Percentiles rank a stretch among this genome's conserved stretches.
phyloP scores from a whole-genome alignment of 805 yeast genomes.

The Kazachstania martiniae region DNA sequence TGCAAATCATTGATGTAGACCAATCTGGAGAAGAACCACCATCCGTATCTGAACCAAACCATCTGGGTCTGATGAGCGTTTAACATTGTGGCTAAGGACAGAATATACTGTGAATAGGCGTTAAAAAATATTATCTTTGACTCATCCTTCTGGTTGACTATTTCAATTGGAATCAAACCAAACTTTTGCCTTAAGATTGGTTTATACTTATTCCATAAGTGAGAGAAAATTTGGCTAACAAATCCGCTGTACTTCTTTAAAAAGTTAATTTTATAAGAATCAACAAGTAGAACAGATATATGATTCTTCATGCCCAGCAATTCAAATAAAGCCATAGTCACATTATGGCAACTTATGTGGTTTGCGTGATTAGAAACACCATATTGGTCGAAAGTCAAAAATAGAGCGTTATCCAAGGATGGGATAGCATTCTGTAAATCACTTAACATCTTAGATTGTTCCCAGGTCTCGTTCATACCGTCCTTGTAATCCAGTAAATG shows the following conservation, averaged over 20 bases:
- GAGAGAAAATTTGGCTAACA: slow-evolving; percentile 6
- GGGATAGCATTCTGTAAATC: slow-evolving; percentile 5
- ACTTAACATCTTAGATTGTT: slow-evolving; percentile 20
- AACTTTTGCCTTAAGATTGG: too few species aligned
- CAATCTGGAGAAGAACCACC: slow-evolving; percentile 72
- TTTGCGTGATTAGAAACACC: slow-evolving; percentile 90
- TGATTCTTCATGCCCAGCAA: too few species aligned
- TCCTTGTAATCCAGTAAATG: slow-evolving; percentile 43
- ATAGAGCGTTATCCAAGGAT: slow-evolving; percentile 3
- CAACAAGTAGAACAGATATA: not conserved
- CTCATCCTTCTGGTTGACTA: too few species aligned
- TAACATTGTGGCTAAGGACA: slow-evolving; percentile 60
- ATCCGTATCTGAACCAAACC: slow-evolving; percentile 90
- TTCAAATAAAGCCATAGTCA: slow-evolving; percentile 13
- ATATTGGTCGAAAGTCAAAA: slow-evolving; percentile 67
- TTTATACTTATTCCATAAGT: too few species aligned
- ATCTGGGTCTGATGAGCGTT: slow-evolving; percentile 80
- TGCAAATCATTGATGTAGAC: slow-evolving; percentile 60
- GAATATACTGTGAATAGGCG: slow-evolving; percentile 22
- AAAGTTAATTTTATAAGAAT: slow-evolving; percentile 5
- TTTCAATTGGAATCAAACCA: too few species aligned
- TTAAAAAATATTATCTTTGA: slow-evolving; percentile 20
- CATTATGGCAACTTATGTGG: slow-evolving; percentile 56
- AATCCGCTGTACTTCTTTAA: slow-evolving; percentile 19
- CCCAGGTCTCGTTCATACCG: slow-evolving; percentile 63